phyloP scores from a whole-genome alignment of 2,329 filamentous ascomycete genomes.

The Microascus cirrosus region DNA sequence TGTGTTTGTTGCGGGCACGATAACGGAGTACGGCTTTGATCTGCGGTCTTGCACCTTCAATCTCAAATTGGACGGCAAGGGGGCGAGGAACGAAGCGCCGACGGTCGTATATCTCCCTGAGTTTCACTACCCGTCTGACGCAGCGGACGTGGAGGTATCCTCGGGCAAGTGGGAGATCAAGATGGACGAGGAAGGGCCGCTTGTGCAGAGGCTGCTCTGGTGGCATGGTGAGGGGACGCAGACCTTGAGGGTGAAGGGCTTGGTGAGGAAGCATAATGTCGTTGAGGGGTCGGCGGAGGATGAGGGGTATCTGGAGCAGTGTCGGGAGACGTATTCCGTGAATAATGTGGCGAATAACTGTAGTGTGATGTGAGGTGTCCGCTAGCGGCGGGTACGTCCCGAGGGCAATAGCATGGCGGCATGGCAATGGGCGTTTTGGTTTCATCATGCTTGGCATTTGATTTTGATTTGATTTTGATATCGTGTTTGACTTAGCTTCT shows the following conservation, averaged over 20 bases:
- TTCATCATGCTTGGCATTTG: neutral
- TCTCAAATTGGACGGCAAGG: slow-evolving; percentile 51
- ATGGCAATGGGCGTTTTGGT: neutral
- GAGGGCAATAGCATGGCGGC: neutral
- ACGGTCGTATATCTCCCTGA: slow-evolving; percentile 82
- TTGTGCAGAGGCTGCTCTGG: slow-evolving; percentile 74
- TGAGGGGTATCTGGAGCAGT: slow-evolving; percentile 67
- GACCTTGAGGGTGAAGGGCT: slow-evolving; percentile 62
- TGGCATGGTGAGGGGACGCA: slow-evolving; percentile 88
- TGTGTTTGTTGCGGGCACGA: slow-evolving; percentile 59
- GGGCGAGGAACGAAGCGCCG: slow-evolving; percentile 51
- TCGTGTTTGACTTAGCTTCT: neutral
- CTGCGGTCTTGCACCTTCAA: slow-evolving; percentile 67
- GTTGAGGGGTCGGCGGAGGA: slow-evolving; percentile 54
- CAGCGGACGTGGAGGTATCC: slow-evolving; percentile 61
- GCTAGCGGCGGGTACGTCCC: neutral
- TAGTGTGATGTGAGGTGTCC: slow-evolving; percentile 34
- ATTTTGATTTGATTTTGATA: neutral
- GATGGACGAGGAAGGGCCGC: slow-evolving; percentile 57
- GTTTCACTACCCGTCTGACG: slow-evolving; percentile 77
- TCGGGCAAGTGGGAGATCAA: slow-evolving; percentile 87
- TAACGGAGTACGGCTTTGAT: slow-evolving; percentile 70
- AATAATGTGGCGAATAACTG: slow-evolving; percentile 31
- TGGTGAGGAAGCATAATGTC: slow-evolving; percentile 52
- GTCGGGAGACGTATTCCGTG: slow-evolving; percentile 35